Conservation (phyloP, 1,139 yeast genomes). For the Candida dubliniensis region DNA sequence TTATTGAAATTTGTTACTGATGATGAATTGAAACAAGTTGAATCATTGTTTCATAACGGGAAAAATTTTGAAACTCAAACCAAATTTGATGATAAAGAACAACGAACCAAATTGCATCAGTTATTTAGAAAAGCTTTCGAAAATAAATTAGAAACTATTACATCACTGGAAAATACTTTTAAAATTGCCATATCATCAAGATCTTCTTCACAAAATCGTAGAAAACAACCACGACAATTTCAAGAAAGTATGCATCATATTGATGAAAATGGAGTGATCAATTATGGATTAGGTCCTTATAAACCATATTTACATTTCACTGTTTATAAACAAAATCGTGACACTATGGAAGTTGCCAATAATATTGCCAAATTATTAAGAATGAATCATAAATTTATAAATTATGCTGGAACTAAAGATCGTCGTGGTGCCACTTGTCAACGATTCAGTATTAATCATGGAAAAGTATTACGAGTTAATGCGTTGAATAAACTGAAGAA, state of each 20-base stretch:
- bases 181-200: conserved; percentile 50
- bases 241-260: conserved; percentile 51
- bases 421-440: conserved; percentile 96
- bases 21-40: conserved; percentile 57
- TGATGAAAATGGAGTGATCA: conserved; percentile 46
- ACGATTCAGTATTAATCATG: conserved; percentile 66
- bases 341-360: conserved; percentile 93
- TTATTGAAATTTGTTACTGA: conserved; percentile 58
- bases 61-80: conserved; percentile 59
- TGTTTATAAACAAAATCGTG: conserved; percentile 90
- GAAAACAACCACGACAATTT: conserved; percentile 30
- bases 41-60: conserved; percentile 56
- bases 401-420: conserved; percentile 95
- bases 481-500: conserved; percentile 72
- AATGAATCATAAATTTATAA: conserved; percentile 64
- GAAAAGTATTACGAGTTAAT: conserved; percentile 76
- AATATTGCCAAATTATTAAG: conserved; percentile 71
- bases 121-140: conserved; percentile 72
- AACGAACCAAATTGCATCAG: conserved; percentile 76
- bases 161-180: conserved; percentile 68
- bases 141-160: conserved; percentile 74
- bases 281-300: conserved; percentile 66
- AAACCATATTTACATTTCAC: conserved; percentile 75
- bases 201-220: no score
- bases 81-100: conserved; percentile 62